phyloP scores from a whole-genome alignment of 805 yeast species.

The Ogataea thermomethanolica region DNA sequence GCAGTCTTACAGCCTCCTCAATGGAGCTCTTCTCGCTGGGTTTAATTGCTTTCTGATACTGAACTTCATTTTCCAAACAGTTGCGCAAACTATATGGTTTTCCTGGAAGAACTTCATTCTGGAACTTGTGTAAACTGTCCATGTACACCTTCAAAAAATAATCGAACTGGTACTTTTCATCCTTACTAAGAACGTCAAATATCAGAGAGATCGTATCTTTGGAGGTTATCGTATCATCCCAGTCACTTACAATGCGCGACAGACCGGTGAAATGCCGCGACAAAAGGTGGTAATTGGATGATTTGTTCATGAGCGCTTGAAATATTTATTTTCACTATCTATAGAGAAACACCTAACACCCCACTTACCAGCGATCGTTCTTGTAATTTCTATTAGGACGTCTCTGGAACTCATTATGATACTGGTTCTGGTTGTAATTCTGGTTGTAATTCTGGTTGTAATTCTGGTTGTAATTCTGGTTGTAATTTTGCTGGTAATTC shows the following conservation, averaged over 20 bases:
- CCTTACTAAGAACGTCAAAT: slow-evolving; percentile 45
- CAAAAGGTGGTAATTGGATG: slow-evolving; percentile 14
- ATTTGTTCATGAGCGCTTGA: slow-evolving; percentile 15
- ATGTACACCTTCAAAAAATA: slow-evolving; percentile 44
- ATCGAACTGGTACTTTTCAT: slow-evolving; percentile 37
- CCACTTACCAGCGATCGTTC: slow-evolving; percentile 1
- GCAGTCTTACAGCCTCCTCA: slow-evolving; percentile 34
- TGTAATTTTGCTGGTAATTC: not conserved
- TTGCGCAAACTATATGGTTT: slow-evolving; percentile 30
- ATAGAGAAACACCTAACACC: not conserved
- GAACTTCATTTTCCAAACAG: slow-evolving; percentile 39
- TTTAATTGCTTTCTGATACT: slow-evolving; percentile 43
- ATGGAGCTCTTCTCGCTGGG: slow-evolving; percentile 49
- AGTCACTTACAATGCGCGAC: slow-evolving; percentile 45
- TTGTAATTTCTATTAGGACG: slow-evolving; percentile 4
- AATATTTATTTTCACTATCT: not conserved
- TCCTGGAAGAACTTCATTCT: slow-evolving; percentile 14
- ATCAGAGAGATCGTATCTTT: slow-evolving; percentile 52
- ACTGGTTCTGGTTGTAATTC: slow-evolving; percentile 5
- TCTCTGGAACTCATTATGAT: slow-evolving; percentile 9
- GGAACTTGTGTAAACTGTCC: slow-evolving; percentile 35
- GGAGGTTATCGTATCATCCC: slow-evolving; percentile 64
- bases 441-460: slow-evolving; percentile 9
- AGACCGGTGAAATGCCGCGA: slow-evolving; percentile 12
- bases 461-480: slow-evolving; percentile 7